Evolutionary conservation across 768 basidiomycete species (phyloP).

Genomic region (Pleurotus tuber-regium): DNA sequence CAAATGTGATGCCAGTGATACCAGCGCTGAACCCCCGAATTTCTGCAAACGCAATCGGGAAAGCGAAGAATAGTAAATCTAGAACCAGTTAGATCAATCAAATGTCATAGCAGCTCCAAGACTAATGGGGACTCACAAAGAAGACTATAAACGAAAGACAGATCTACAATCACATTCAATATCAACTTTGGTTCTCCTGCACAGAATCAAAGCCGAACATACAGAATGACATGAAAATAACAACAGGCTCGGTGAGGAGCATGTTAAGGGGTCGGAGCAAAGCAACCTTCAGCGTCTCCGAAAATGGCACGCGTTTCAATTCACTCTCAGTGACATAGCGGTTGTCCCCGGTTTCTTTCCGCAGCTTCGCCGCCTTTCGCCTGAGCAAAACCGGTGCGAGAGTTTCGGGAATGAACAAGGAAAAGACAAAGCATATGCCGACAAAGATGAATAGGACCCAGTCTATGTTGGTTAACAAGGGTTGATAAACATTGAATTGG

Average conservation of each 20-base stretch:
- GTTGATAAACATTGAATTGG: too few species aligned
- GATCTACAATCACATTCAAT: constrained; percentile 22
- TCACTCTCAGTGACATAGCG: constrained; percentile 35
- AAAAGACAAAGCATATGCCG: constrained; percentile 31
- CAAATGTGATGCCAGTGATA: constrained; percentile 39
- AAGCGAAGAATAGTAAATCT: constrained; percentile 42
- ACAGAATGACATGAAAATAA: constrained; percentile 42
- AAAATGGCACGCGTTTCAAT: constrained; percentile 31
- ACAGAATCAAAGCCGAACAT: constrained; percentile 18
- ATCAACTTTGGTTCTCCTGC: too few species aligned
- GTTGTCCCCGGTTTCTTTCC: constrained; percentile 36
- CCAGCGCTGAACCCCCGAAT: constrained; percentile 38
- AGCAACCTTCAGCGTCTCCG: constrained; percentile 33
- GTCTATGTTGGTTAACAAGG: constrained; percentile 18
- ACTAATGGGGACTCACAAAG: constrained; percentile 25
- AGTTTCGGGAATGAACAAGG: constrained; percentile 49
- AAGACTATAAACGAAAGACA: constrained; percentile 42
- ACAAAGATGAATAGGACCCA: constrained; percentile 46
- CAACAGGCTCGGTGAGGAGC: constrained; percentile 43
- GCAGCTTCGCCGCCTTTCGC: constrained; percentile 36
- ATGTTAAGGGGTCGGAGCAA: constrained; percentile 38
- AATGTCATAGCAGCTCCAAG: too few species aligned
- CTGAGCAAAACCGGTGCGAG: constrained; percentile 45
- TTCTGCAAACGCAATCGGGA: constrained; percentile 40
- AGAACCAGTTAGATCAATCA: neutral